Evolutionary conservation across 2,329 filamentous ascomycete species (phyloP).

Genomic region (Colletotrichum kahawae): DNA sequence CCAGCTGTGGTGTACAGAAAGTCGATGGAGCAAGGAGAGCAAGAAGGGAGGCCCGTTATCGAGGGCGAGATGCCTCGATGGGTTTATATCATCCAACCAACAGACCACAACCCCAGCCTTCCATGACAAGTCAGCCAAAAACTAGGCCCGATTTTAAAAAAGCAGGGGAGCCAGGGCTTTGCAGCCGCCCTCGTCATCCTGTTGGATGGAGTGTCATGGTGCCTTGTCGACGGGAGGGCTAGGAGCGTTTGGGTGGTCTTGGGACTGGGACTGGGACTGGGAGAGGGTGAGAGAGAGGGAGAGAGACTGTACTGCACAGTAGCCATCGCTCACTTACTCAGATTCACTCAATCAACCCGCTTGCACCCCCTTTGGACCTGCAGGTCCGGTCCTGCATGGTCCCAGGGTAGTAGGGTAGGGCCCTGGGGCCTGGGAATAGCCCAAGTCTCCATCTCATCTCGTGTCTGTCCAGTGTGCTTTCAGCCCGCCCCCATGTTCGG

Average conservation of each 20-base stretch:
- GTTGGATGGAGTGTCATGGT: not conserved
- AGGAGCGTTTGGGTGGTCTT: not conserved
- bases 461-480: not conserved
- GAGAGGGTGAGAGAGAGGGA: not conserved
- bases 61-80: conserved; percentile 6
- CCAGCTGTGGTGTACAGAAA: conserved; percentile 18
- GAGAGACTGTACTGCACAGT: not conserved
- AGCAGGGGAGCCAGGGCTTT: not conserved
- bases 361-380: conserved; percentile 16
- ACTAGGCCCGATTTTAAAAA: not conserved
- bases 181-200: not conserved
- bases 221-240: not conserved
- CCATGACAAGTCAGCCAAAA: not conserved
- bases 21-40: not conserved
- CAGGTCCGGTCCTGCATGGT: conserved; percentile 19
- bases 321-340: not conserved
- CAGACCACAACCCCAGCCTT: not conserved
- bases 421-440: not conserved
- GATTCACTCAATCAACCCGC: not conserved
- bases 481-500: not conserved
- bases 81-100: conserved; percentile 24
- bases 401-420: not conserved
- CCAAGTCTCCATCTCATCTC: conserved; percentile 16
- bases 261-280: not conserved
- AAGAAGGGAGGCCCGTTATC: conserved; percentile 4